Evolutionary conservation across 148 eudicot species (phyloP), one percentile per base, ranked within the genome.

Genomic region (Chenopodium quinoa): DNA sequence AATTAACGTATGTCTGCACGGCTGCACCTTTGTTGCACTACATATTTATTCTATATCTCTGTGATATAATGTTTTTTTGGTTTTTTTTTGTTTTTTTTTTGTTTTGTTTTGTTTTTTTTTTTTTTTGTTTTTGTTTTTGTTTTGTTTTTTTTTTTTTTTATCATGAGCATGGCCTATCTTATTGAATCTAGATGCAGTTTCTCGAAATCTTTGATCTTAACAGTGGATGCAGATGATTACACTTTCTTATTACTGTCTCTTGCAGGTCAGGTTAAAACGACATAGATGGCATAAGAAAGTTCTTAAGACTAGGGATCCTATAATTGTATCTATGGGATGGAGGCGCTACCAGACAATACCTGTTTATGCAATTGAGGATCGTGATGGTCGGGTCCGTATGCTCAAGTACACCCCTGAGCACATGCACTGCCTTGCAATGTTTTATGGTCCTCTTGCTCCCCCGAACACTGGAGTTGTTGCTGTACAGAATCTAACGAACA

Each of bases 201-300:
- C 31, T 69, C 64, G 9, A 14, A 25, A 71, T 27, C 17, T 64
- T 44, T 34, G 16, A 9, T 62, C 2, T 44, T 65, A 20, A 47
- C 32, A 32, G 63, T 44, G 13, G 47, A 2, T 32, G 11, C 4
- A 19, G 10, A 52, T 69, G 70, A 44, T 37, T 22, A 27, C 37
- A 62, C 48, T 76, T 7, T 56, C 16, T 20, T 82, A 56, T 75
- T 44, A 12, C 73, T 64, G 50, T 70, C 77, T 78, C 46, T 79
- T 84, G 66, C 85, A 96, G 99, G 97, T 83, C 12, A 92, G 90
- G 78, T 79, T 96, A 69, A 96, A 96, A 87, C 91, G 93, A 65
- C 99, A 96, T 86, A 90, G 99, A 85, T 95, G 99, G 99, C 99
- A 95, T 82, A 95, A 89, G 75, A 95, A 95, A 85, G 94, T 95